A percentile compares a stretch with the other conserved stretches of the same genome.
phyloP scores from a whole-genome alignment of 2,329 filamentous ascomycete species.

The Daldinia sp. region DNA sequence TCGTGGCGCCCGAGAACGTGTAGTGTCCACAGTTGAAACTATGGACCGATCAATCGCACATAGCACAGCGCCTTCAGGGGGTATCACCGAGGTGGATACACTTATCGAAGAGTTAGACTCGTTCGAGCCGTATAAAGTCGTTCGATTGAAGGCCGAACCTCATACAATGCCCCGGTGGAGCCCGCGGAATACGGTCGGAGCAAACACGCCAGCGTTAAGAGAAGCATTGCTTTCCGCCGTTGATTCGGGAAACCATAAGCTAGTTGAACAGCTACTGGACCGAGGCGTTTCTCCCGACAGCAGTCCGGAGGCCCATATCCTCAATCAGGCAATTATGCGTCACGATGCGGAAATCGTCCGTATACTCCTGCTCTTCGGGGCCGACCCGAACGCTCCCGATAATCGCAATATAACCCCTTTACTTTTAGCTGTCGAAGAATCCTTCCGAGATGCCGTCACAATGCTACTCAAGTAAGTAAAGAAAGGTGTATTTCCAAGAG shows the following conservation, averaged over 20 bases:
- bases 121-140: conserved; percentile 55
- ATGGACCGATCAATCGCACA: conserved; percentile 34
- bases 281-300: conserved; percentile 67
- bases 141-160: conserved; percentile 65
- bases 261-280: conserved; percentile 69
- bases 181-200: conserved; percentile 59
- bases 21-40: conserved; percentile 38
- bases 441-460: conserved; percentile 67
- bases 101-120: conserved; percentile 52
- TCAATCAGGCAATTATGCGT: conserved; percentile 65
- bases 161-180: conserved; percentile 64
- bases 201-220: conserved; percentile 59
- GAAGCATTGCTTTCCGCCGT: conserved; percentile 66
- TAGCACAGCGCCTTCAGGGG: conserved; percentile 36
- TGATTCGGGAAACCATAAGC: conserved; percentile 67
- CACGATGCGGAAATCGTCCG: conserved; percentile 67
- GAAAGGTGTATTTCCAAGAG: background rate
- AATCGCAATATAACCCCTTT: conserved; percentile 64
- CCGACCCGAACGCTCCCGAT: conserved; percentile 66
- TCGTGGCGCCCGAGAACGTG: conserved; percentile 35
- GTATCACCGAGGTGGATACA: conserved; percentile 44
- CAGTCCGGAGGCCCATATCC: conserved; percentile 59
- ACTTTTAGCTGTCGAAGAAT: conserved; percentile 62
- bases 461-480: conserved; percentile 65
- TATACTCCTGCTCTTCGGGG: conserved; percentile 68